These are phyloP conservation scores for Lineolata rhizophorae DNA, from an alignment of 495 filamentous ascomycete genomes.

Conservation along the genomic window DNA sequence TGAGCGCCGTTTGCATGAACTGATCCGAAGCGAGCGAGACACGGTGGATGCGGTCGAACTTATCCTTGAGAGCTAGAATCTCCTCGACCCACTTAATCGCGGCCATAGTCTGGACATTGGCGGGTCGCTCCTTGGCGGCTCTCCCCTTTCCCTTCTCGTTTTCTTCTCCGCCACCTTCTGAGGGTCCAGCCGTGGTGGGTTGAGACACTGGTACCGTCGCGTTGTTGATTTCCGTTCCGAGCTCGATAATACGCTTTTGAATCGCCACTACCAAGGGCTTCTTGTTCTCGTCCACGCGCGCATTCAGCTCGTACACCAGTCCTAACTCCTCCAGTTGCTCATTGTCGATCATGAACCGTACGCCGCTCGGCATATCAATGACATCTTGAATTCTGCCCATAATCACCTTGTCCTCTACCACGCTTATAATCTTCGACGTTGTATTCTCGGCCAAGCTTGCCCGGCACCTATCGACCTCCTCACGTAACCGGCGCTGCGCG, in stretches of 20 bases:
- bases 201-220: slow-evolving; percentile 25
- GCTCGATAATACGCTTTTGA: slow-evolving; percentile 50
- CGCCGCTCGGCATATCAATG: slow-evolving; percentile 65
- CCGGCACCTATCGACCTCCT: slow-evolving; percentile 63
- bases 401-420: slow-evolving; percentile 69
- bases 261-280: slow-evolving; percentile 43
- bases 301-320: slow-evolving; percentile 55
- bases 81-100: slow-evolving; percentile 95
- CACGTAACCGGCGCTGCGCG: slow-evolving; percentile 44
- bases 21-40: slow-evolving; percentile 53
- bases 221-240: slow-evolving; percentile 65
- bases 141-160: no score
- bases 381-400: slow-evolving; percentile 55
- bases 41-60: slow-evolving; percentile 62
- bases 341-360: slow-evolving; percentile 80
- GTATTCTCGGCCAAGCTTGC: slow-evolving; percentile 55
- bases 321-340: slow-evolving; percentile 53
- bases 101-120: slow-evolving; percentile 46
- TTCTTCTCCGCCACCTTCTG: slow-evolving; percentile 9
- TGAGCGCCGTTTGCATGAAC: slow-evolving; percentile 55
- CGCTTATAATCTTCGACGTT: slow-evolving; percentile 44
- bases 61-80: slow-evolving; percentile 67
- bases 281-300: slow-evolving; percentile 61
- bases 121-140: slow-evolving; percentile 12
- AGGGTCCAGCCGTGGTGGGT: slow-evolving; percentile 6